These are phyloP conservation scores for Steccherinum ochraceum DNA, from an alignment of 768 basidiomycete species.

Conservation along the genomic window DNA sequence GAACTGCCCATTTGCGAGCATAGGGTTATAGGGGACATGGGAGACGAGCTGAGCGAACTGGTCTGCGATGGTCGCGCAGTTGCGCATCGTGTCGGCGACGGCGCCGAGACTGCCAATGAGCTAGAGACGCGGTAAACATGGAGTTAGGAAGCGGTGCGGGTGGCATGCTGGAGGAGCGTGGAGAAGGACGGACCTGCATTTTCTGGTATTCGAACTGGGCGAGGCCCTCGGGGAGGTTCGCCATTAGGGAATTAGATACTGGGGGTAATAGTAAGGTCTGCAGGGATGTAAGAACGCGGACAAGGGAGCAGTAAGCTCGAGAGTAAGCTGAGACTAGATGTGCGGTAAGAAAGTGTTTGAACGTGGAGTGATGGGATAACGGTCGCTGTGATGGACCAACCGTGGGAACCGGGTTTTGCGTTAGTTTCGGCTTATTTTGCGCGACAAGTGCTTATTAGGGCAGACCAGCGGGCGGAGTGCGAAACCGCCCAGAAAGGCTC, in stretches of 20 bases:
- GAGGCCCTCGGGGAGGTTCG: conserved; percentile 14
- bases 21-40: conserved; percentile 25
- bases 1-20: conserved; percentile 13
- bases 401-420: too few species aligned
- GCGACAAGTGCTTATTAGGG: not conserved
- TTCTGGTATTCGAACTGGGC: conserved; percentile 24
- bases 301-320: not conserved
- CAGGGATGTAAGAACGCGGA: not conserved
- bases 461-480: conserved; percentile 18
- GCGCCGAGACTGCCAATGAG: conserved; percentile 46
- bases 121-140: conserved; percentile 26
- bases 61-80: conserved; percentile 56
- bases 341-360: too few species aligned
- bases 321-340: not conserved
- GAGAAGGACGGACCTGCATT: conserved; percentile 20
- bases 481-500: conserved; percentile 18
- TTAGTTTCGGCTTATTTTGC: not conserved
- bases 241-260: conserved; percentile 12
- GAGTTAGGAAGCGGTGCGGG: too few species aligned
- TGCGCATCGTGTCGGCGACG: conserved; percentile 59
- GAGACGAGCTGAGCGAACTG: conserved; percentile 46
- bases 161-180: not conserved
- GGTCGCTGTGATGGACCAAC: too few species aligned
- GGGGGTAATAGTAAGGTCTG: not conserved
- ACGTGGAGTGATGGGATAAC: too few species aligned